A percentile compares a stretch with the other conserved stretches of the same genome.
Conservation (phyloP, 495 filamentous ascomycete species). For the Neurospora intermedia region DNA sequence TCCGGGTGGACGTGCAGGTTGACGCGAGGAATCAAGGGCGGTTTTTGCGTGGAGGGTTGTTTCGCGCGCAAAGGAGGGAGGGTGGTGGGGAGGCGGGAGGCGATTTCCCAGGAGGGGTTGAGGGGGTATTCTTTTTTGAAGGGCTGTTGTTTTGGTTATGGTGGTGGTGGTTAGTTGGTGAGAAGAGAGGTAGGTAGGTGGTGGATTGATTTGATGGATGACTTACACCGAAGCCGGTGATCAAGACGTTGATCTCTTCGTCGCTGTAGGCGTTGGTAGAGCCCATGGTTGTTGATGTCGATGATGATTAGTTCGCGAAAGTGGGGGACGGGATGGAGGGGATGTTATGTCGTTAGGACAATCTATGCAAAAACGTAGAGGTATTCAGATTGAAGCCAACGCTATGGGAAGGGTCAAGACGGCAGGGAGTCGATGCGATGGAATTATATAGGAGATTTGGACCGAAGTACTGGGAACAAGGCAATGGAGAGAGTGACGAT, state of each 20-base stretch:
- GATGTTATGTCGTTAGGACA: not conserved
- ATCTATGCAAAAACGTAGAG: not conserved
- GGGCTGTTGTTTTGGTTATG: constrained; percentile 34
- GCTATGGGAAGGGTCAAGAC: not conserved
- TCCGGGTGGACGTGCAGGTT: constrained; percentile 54
- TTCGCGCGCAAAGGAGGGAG: constrained; percentile 38
- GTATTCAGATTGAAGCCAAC: not conserved
- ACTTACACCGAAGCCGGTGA: constrained; percentile 66
- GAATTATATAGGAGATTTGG: not conserved
- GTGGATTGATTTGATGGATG: not conserved
- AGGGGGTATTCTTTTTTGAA: constrained; percentile 52
- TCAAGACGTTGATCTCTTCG: constrained; percentile 52
- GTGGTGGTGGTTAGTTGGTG: not conserved
- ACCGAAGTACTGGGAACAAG: not conserved
- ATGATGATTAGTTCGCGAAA: not conserved
- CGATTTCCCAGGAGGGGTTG: constrained; percentile 66
- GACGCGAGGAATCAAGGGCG: constrained; percentile 37
- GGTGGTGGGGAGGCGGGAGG: constrained; percentile 36
- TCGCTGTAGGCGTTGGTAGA: constrained; percentile 21
- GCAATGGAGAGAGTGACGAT: not conserved
- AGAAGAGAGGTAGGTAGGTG: not conserved
- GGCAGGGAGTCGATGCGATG: not conserved
- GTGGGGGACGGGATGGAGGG: not conserved
- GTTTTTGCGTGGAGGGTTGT: constrained; percentile 8
- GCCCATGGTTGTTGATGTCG: constrained; percentile 21